phyloP scores from a whole-genome alignment of 306 rosid genomes.

The Pterocarpus santalinus region DNA sequence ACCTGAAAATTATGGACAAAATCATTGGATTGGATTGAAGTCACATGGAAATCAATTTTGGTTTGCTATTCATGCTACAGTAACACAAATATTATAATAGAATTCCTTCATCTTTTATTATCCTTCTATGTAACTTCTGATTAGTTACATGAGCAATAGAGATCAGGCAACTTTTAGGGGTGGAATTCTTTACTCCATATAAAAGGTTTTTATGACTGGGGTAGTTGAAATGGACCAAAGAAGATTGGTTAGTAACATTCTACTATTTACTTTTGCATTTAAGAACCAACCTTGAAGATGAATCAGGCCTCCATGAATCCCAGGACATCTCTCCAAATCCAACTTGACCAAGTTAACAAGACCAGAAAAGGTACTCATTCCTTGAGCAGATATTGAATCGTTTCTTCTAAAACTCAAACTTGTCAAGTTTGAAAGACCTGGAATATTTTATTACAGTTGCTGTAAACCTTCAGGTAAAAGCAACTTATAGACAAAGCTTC shows the following conservation, averaged over 20 bases:
- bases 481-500: constrained; percentile 16
- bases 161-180: not conserved
- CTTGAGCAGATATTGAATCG: constrained; percentile 80
- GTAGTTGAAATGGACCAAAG: constrained; percentile 25
- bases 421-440: constrained; percentile 87
- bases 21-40: constrained; percentile 12
- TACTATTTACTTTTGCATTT: constrained; percentile 31
- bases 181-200: not conserved
- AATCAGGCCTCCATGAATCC: constrained; percentile 87
- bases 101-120: constrained; percentile 21
- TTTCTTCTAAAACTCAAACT: constrained; percentile 90
- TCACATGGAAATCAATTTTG: constrained; percentile 37
- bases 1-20: constrained; percentile 60
- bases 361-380: constrained; percentile 75
- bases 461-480: constrained; percentile 33
- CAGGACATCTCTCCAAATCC: constrained; percentile 96
- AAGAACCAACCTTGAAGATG: constrained; percentile 76
- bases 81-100: constrained; percentile 1
- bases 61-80: constrained; percentile 7
- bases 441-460: constrained; percentile 43
- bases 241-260: not conserved
- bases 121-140: constrained; percentile 1
- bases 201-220: not conserved
- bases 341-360: constrained; percentile 79
- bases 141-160: constrained; percentile 2